Base-by-base conservation (phyloP, 768 basidiomycete species). In the Exsudoporus frostii region DNA sequence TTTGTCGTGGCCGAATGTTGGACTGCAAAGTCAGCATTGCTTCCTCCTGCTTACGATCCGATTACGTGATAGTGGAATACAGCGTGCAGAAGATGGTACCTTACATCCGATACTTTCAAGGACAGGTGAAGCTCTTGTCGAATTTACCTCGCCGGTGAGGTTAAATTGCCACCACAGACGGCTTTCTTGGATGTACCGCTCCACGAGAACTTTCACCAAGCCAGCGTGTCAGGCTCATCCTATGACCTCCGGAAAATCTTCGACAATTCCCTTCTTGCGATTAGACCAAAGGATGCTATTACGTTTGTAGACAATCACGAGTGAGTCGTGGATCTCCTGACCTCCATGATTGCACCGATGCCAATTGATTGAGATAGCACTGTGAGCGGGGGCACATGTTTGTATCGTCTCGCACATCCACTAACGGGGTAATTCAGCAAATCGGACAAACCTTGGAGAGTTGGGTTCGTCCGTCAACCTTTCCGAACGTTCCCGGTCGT, bases 301-400 rank as follows among this genome's bases (percentile, higher is more conserved):
- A 92, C 90, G 0, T 92, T 92, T 62, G 90, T 92, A 7, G 90
- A 93, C 61, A 93, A 92, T 67, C 90, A 93, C 59, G 91, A 93
- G 90, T 91, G 56, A 70, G 86, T 72, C 10, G 34, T 47, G 2
- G 11, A 1, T 30, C 15, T 25, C 24, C 7, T 49, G 34, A 34
- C 49, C 11, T 39, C 7, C 32, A 3, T 20, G n/a, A 30, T 41
- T 27, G 19, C 15, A 11, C 32, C 4, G 2, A 56, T 40, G 15
- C 39, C 37, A 11, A 52, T 24, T 54, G 50, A 29, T 34, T 54
- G 32, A 10, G 29, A 46, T 55, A 90, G 87, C 57, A 90, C 88
- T 64, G 88, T 89, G 72, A 72, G 72, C 30, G 42, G 83, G 71
- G 63, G 67, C 29, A 19, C 17, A 11, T 64, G 11, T 44, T 30